Percentiles rank a stretch among this genome's conserved stretches.
Conservation (phyloP, 2,329 filamentous ascomycete genomes). For the Pseudocercospora fijiensis region DNA sequence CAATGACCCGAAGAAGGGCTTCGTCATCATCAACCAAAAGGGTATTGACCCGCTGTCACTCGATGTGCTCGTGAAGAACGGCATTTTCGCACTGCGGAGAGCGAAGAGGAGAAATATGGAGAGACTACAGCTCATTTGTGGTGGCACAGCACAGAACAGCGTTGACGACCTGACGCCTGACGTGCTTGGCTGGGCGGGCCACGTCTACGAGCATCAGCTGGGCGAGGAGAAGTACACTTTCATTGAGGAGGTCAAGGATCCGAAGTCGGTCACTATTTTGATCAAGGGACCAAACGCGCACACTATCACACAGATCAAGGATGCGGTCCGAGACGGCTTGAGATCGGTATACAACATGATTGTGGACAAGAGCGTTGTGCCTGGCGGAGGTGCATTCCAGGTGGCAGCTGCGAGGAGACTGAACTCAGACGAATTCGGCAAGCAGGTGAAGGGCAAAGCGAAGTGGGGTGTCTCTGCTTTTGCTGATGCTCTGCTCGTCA, state of each 20-base stretch:
- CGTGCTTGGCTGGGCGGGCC: conserved; percentile 89
- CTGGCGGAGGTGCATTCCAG: conserved; percentile 93
- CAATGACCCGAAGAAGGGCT: conserved; percentile 87
- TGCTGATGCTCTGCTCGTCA: conserved; percentile 88
- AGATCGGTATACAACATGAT: conserved; percentile 99
- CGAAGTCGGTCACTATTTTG: conserved; percentile 93
- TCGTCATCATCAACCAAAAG: conserved; percentile 99
- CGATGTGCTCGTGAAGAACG: conserved; percentile 96
- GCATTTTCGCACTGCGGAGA: conserved; percentile 87
- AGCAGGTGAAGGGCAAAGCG: conserved; percentile 94
- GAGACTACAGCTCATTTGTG: conserved; percentile 89
- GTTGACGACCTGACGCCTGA: conserved; percentile 89
- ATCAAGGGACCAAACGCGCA: conserved; percentile 98
- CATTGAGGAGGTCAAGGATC: conserved; percentile 96
- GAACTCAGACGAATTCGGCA: conserved; percentile 79
- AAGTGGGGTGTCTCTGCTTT: conserved; percentile 96
- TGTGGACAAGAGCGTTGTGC: conserved; percentile 93
- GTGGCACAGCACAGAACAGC: conserved; percentile 89
- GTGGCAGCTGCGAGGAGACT: conserved; percentile 86
- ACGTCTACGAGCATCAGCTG: conserved; percentile 94
- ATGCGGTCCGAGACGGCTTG: conserved; percentile 91
- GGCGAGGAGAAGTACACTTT: conserved; percentile 99
- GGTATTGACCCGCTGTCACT: conserved; percentile 95
- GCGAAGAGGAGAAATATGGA: conserved; percentile 99
- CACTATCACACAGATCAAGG: conserved; percentile 94